Evolutionary conservation across 2,329 filamentous ascomycete species (phyloP).

Genomic region (Pestalotiopsis sp.): DNA sequence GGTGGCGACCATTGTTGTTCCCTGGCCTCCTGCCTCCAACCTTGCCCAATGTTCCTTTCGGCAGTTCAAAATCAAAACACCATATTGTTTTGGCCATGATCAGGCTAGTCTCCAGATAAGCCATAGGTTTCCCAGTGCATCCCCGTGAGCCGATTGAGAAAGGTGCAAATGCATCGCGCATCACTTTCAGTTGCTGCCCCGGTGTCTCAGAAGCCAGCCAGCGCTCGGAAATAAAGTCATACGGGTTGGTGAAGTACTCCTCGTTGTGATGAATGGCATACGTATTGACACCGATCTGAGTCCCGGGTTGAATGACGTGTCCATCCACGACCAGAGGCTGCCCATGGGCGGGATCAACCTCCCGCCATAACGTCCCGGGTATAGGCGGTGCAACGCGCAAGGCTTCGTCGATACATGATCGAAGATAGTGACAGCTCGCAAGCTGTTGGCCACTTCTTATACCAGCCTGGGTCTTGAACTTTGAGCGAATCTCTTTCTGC

Average conservation of each 20-base stretch:
- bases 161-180: slow-evolving; percentile 22
- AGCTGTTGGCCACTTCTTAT: slow-evolving; percentile 32
- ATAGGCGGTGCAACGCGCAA: slow-evolving; percentile 46
- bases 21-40: not conserved
- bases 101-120: slow-evolving; percentile 20
- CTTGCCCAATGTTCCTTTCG: not conserved
- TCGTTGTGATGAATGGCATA: slow-evolving; percentile 37
- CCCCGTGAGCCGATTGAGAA: slow-evolving; percentile 35
- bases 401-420: slow-evolving; percentile 46
- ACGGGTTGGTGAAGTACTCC: slow-evolving; percentile 26
- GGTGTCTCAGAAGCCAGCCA: slow-evolving; percentile 27
- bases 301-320: slow-evolving; percentile 31
- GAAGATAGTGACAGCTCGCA: slow-evolving; percentile 38
- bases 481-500: slow-evolving; percentile 29
- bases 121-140: slow-evolving; percentile 33
- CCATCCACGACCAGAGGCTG: slow-evolving; percentile 23
- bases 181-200: slow-evolving; percentile 14
- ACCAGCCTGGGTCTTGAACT: slow-evolving; percentile 30
- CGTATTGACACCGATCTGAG: slow-evolving; percentile 31
- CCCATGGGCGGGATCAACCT: slow-evolving; percentile 18
- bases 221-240: slow-evolving; percentile 31
- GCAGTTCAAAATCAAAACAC: slow-evolving; percentile 16
- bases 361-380: slow-evolving; percentile 31
- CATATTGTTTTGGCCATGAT: slow-evolving; percentile 20
- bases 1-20: not conserved